phyloP scores from a whole-genome alignment of 2,329 filamentous ascomycete species.

The Neurospora crassa region DNA sequence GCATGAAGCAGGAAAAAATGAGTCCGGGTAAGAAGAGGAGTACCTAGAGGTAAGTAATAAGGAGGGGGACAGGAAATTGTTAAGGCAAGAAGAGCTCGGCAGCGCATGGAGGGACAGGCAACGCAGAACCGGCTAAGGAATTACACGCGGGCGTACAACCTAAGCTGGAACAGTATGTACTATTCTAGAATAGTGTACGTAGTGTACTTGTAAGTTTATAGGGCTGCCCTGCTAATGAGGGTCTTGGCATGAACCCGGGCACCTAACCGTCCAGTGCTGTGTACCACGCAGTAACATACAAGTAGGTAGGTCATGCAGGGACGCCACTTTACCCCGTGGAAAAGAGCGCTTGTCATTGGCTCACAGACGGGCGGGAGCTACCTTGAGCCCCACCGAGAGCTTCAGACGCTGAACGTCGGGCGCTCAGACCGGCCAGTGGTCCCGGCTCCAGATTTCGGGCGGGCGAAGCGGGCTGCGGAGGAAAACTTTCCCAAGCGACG shows the following conservation, averaged over 20 bases:
- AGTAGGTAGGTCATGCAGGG: not conserved
- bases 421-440: slow-evolving; percentile 7
- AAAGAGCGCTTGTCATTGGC: not conserved
- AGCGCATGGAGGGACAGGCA: not conserved
- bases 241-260: not conserved
- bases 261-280: not conserved
- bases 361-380: not conserved
- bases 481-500: slow-evolving; percentile 15
- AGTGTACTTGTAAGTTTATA: not conserved
- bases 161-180: not conserved
- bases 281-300: not conserved
- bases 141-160: not conserved
- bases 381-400: not conserved
- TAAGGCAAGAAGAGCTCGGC: not conserved
- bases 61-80: not conserved
- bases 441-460: slow-evolving; percentile 4
- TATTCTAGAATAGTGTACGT: not conserved
- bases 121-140: not conserved
- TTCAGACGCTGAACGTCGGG: slow-evolving; percentile 4
- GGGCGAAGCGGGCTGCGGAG: not conserved
- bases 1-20: not conserved
- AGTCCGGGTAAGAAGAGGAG: not conserved
- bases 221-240: not conserved
- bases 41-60: not conserved
- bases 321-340: not conserved